Evolutionary conservation across 2,329 filamentous ascomycete genomes (phyloP).

Genomic region (Aspergillus vadensis): DNA sequence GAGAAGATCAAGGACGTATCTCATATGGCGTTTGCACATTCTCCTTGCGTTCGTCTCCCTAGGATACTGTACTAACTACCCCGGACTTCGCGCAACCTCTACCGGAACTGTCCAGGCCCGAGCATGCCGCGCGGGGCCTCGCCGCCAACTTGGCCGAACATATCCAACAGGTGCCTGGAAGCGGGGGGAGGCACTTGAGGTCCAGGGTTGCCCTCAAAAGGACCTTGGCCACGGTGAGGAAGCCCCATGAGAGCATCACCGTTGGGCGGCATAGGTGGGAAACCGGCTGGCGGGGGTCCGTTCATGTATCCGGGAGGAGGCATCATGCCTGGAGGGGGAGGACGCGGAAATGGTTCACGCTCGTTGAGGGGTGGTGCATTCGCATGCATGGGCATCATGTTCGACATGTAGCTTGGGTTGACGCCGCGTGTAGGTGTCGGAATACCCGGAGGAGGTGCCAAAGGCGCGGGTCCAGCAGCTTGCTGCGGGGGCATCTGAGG

Average conservation of each 20-base stretch:
- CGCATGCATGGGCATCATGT: slow-evolving; percentile 40
- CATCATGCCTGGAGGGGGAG: slow-evolving; percentile 47
- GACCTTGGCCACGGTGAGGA: slow-evolving; percentile 37
- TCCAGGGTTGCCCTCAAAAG: slow-evolving; percentile 39
- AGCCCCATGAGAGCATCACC: slow-evolving; percentile 43
- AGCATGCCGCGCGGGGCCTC: slow-evolving; percentile 41
- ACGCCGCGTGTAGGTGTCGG: slow-evolving; percentile 39
- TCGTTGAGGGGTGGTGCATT: slow-evolving; percentile 39
- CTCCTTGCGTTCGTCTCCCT: not conserved
- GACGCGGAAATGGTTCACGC: slow-evolving; percentile 42
- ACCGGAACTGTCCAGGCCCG: slow-evolving; percentile 40
- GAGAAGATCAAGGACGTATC: not conserved
- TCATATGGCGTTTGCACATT: not conserved
- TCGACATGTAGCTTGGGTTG: slow-evolving; percentile 40
- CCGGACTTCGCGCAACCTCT: slow-evolving; percentile 11
- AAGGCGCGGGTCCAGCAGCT: slow-evolving; percentile 34
- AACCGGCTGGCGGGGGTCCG: slow-evolving; percentile 41
- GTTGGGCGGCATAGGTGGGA: slow-evolving; percentile 43
- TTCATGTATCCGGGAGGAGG: slow-evolving; percentile 50
- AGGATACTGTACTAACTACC: not conserved
- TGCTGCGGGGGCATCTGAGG: slow-evolving; percentile 40
- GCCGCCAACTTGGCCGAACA: slow-evolving; percentile 44
- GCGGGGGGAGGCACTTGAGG: slow-evolving; percentile 42
- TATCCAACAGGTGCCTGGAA: slow-evolving; percentile 46
- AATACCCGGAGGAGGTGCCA: slow-evolving; percentile 44